Conservation (phyloP, 2,329 filamentous ascomycete species). For the Paraconiothyrium brasiliense region DNA sequence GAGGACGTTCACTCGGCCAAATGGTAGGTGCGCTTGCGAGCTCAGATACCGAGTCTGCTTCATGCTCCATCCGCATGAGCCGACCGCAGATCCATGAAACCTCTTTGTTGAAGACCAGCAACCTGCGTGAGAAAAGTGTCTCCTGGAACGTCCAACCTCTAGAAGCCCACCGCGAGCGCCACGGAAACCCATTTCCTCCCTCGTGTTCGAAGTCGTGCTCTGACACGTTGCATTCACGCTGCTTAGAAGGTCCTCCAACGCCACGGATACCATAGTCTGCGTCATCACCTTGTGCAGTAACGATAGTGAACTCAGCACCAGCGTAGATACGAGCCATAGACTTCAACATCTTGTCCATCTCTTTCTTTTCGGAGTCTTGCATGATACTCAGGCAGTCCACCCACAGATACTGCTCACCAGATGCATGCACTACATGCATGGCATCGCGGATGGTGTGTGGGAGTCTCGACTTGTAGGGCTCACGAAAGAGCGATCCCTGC, state of each 20-base stretch:
- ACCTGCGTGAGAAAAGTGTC: conserved; percentile 19
- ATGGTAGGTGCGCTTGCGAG: not conserved
- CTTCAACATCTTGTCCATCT: conserved; percentile 17
- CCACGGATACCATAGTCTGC: conserved; percentile 21
- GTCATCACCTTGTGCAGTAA: conserved; percentile 18
- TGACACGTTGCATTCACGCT: not conserved
- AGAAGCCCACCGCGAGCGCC: not conserved
- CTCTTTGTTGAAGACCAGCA: conserved; percentile 17
- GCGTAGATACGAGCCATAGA: conserved; percentile 25
- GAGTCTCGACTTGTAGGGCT: not conserved
- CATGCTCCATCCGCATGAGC: not conserved
- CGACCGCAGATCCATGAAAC: conserved; percentile 22
- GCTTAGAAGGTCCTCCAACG: not conserved
- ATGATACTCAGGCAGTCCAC: conserved; percentile 25
- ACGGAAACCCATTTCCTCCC: not conserved
- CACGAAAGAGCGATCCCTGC: not conserved
- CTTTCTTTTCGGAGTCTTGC: conserved; percentile 18
- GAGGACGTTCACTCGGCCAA: conserved; percentile 14
- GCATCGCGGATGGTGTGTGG: conserved; percentile 22
- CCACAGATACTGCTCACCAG: conserved; percentile 24
- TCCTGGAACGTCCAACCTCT: conserved; percentile 29
- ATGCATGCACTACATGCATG: conserved; percentile 13
- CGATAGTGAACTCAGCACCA: conserved; percentile 26
- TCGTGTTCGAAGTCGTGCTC: not conserved
- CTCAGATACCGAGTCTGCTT: not conserved